phyloP scores from a whole-genome alignment of 208 protist species.

The Wallacemonas sp. region DNA sequence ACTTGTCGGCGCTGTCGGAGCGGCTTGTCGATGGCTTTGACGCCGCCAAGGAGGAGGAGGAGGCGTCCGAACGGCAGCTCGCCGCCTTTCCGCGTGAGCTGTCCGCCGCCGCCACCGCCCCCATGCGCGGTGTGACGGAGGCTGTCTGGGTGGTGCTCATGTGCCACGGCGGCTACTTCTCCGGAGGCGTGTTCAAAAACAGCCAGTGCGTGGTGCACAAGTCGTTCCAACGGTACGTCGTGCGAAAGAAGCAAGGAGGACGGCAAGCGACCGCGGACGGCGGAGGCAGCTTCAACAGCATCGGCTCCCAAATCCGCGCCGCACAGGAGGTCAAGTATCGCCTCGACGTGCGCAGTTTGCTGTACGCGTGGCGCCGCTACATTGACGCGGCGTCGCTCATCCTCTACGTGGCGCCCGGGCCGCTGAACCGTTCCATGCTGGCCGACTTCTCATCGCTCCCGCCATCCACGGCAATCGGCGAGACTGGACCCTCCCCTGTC shows the following conservation, averaged over 20 bases:
- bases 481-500: constrained; percentile 51
- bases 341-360: constrained; percentile 72
- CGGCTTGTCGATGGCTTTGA: constrained; percentile 76
- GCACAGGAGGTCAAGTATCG: constrained; percentile 88
- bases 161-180: constrained; percentile 90
- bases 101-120: constrained; percentile 21
- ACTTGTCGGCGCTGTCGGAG: constrained; percentile 46
- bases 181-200: constrained; percentile 75
- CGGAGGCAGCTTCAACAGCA: constrained; percentile 72
- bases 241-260: constrained; percentile 93
- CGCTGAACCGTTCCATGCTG: constrained; percentile 78
- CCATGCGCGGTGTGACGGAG: constrained; percentile 40
- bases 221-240: constrained; percentile 89
- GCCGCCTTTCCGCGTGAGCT: constrained; percentile 37
- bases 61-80: constrained; percentile 34
- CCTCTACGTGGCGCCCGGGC: constrained; percentile 83
- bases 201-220: constrained; percentile 76
- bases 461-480: constrained; percentile 16
- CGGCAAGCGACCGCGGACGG: constrained; percentile 86
- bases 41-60: constrained; percentile 42
- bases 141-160: constrained; percentile 78
- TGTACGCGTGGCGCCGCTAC: constrained; percentile 72
- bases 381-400: constrained; percentile 77
- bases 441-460: constrained; percentile 63
- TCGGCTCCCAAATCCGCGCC: constrained; percentile 85